Evolutionary conservation across 1,139 yeast genomes (phyloP), one percentile per base, ranked within the genome.

Genomic region (Sugiyamaella japonica): DNA sequence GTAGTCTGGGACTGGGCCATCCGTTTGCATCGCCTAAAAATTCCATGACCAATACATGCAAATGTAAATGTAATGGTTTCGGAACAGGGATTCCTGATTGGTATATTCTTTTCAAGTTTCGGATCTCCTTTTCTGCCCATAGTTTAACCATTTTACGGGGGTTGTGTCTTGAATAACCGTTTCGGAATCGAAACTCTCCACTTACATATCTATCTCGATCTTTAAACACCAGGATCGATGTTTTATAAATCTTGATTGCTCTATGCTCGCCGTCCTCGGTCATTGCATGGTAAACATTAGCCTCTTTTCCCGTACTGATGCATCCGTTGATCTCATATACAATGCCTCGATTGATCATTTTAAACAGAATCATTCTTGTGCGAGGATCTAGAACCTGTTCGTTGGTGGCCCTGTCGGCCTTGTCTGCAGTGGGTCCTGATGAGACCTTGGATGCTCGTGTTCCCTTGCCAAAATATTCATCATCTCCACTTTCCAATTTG

Each of bases 51-150:
- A 95, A 75, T 2, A 95, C 97, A 72, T 95, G 97, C 32, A 91
- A 82, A 63, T 89, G 84, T 57, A 95, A 78, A 63, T 89, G 96
- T 16, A 89, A 71, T 1, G 99, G 99, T 67, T 88, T 86, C 0
- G 99, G 99, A 53, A 91, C 86, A 12, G 96, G 95, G 47, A 95
- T 87, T 0, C 95, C 96, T 56, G 84, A 80, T 50, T 79, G 72
- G 68, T 87, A 76, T 23, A 95, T 76, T 67, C 99, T 78, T 67
- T 89, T 91, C 70, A 95, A 76, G 68, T 95, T 95, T 55, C 99
- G 75, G 64, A 90, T 91, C 71, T 95, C 99, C 67, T 95, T 95
- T 69, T 95, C 99, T 0, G 99, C 99, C 99, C 99, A 95, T 34
- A 91, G 79, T 69, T 89, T 89, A 58, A 95, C 97, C 98, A 95